Conservation (phyloP, 257 asterid species). For the Perilla frutescens region DNA sequence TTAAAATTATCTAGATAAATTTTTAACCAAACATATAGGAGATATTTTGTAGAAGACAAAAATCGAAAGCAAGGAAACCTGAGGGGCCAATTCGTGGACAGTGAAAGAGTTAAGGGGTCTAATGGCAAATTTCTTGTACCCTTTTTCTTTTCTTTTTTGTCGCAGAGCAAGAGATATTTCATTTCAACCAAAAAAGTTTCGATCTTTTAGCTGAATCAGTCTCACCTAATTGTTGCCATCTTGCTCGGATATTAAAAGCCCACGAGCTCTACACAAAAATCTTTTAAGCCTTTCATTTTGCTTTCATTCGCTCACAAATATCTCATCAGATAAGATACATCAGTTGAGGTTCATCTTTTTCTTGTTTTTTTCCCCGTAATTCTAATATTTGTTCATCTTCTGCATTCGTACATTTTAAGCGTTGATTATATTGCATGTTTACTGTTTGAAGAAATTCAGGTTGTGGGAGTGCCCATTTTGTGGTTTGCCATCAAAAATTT, state of each 20-base stretch:
- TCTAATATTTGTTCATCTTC: not conserved
- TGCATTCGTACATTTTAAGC: constrained; percentile 13
- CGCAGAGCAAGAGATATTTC: constrained; percentile 35
- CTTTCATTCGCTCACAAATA: constrained; percentile 43
- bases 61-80: not conserved
- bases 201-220: constrained; percentile 30
- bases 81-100: constrained; percentile 16
- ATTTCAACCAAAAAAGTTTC: constrained; percentile 27
- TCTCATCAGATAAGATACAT: constrained; percentile 46
- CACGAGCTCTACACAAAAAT: constrained; percentile 8
- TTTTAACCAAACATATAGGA: not conserved
- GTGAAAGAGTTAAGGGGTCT: not conserved
- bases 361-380: not conserved
- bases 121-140: constrained; percentile 3
- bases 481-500: not conserved
- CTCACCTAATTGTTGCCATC: constrained; percentile 25
- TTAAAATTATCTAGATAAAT: too few species aligned
- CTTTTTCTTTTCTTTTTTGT: not conserved
- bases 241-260: constrained; percentile 33
- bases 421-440: constrained; percentile 35
- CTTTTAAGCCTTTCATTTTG: constrained; percentile 39
- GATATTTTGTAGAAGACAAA: constrained; percentile 2
- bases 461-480: constrained; percentile 9
- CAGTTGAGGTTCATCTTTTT: constrained; percentile 25
- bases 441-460: not conserved